Base-by-base conservation (phyloP, 768 basidiomycete genomes). In the Amyloporia xantha region DNA sequence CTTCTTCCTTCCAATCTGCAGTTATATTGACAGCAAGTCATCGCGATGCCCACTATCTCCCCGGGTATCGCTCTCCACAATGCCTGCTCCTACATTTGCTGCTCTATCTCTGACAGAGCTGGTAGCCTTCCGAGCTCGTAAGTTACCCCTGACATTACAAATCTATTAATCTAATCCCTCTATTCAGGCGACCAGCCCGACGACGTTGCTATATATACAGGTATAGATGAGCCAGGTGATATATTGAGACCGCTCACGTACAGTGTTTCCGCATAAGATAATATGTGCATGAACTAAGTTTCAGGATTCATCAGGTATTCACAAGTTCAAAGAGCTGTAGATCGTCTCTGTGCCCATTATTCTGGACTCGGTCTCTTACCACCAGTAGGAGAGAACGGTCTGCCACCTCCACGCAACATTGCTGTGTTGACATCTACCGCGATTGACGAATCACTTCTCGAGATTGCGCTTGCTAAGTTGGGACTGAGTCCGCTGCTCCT, bases 381-480 rank as follows among this genome's bases (percentile, higher is more conserved):
- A 2, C 41, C 50, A 13, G 49, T 44, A 3, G 36, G 53, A 2
- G 40, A 57, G 9, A 59, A 59, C 19, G 57, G 61, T 20, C 30
- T 66, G 1, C 69, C 69, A 9, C 64, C 68, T 6, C 51, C 59
- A 35, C 62, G 58, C 4, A 52, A 67, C 24, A 65, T 72, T 26
- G 69, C 70, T 1, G 68, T 72, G 10, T 63, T 70, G 25, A 65
- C 63, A 11, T 67, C 66, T 27, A 69, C 70, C 3, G 65, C 70
- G 2, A 62, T 71, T 41, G 70, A 73, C 53, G 68, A 70, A 44
- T 60, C 70, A 2, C 60, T 73, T 3, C 68, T 73, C 17, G 69
- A 72, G 50, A 64, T 71, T 41, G 70, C 72, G 2, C 64, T 73
- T 12, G 62, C 65, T 19, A 72, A 70, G 55, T 58, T 73, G 43